Evolutionary conservation across 495 filamentous ascomycete species (phyloP), one percentile per base, ranked within the genome.

Genomic region (Daldinia childiae): DNA sequence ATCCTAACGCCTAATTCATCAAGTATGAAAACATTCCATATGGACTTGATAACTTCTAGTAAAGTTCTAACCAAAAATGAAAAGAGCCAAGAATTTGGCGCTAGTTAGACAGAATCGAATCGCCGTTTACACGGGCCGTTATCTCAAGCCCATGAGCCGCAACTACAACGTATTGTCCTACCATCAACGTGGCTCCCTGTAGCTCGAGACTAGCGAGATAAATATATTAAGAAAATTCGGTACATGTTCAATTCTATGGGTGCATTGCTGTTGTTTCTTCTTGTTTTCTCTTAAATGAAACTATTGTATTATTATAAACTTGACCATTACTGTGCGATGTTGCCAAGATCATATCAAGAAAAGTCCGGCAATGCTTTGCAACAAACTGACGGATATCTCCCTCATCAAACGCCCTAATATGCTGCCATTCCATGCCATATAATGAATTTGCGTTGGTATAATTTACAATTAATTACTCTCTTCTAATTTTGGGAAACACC

Each of bases 81-180:
- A 51, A 58, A 59, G 32, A 58, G 38, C 26, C 39, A 38, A 6
- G 30, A 32, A 39, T 36, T 58, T 52, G 66, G 65, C 55, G 63
- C 58, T 41, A 59, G 63, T 54, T 41, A 59, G 61, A 62, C 69
- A 54, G 60, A 56, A 70, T 73, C 69, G 58, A 73, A 73, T 62
- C 51, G 39, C 56, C 65, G 69, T 75, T 63, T 73, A 39, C 62
- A 66, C 60, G 54, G 59, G 52, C 54, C 15, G 56, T 39, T 2
- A 50, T 58, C 34, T 52, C 19, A 60, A 45, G 21, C 24, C 32
- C 27, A 19, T 58, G 51, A 29, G 27, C 32, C 39, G 57, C 32
- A 50, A 41, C 68, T 62, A 65, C 58, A 34, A 34, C 32, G 1
- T 34, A 34, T 34, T 12, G 32, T 12, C 32, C 32, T 34, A 34